Percentiles rank a stretch among this genome's conserved stretches.
These are phyloP conservation scores for Apiotrichum domesticum DNA, from an alignment of 1,284 basidiomycete species.

Conservation along the genomic window DNA sequence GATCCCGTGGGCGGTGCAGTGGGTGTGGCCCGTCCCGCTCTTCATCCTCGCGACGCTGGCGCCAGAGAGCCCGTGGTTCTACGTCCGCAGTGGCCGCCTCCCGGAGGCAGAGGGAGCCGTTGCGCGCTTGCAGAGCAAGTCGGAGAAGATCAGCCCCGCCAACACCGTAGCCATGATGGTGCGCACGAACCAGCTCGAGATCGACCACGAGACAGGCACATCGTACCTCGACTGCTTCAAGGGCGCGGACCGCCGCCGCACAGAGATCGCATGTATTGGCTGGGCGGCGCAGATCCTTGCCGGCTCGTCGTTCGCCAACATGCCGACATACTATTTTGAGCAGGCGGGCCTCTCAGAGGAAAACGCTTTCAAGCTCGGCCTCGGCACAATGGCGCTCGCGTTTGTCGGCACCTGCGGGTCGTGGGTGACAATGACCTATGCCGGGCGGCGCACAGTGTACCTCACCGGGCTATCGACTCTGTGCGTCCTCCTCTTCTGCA, in stretches of 20 bases:
- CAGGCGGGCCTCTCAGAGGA: conserved; percentile 11
- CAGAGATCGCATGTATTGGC: conserved; percentile 10
- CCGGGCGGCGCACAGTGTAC: conserved; percentile 49
- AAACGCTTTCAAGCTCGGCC: conserved; percentile 11
- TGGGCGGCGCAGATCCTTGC: conserved; percentile 21
- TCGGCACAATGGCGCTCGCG: conserved; percentile 6
- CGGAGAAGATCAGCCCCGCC: conserved; percentile 20
- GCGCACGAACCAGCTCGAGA: conserved; percentile 30
- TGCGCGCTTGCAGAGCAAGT: conserved; percentile 15
- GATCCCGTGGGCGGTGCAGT: conserved; percentile 27
- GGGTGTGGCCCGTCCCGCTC: conserved; percentile 41
- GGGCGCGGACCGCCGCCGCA: conserved; percentile 18
- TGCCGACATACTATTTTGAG: conserved; percentile 26
- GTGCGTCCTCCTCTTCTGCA: conserved; percentile 43
- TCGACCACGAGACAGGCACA: conserved; percentile 14
- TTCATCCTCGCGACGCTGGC: conserved; percentile 20
- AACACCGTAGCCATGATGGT: conserved; percentile 33
- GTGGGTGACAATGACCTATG: conserved; percentile 21
- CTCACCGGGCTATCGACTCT: conserved; percentile 44
- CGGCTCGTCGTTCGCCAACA: conserved; percentile 20
- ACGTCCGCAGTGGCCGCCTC: conserved; percentile 23
- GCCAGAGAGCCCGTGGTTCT: conserved; percentile 31
- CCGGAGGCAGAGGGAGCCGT: conserved; percentile 21
- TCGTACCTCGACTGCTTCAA: conserved; percentile 30
- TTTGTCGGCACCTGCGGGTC: conserved; percentile 26